Base-by-base conservation (phyloP, 805 yeast species). In the Barnettozyma botsteinii region DNA sequence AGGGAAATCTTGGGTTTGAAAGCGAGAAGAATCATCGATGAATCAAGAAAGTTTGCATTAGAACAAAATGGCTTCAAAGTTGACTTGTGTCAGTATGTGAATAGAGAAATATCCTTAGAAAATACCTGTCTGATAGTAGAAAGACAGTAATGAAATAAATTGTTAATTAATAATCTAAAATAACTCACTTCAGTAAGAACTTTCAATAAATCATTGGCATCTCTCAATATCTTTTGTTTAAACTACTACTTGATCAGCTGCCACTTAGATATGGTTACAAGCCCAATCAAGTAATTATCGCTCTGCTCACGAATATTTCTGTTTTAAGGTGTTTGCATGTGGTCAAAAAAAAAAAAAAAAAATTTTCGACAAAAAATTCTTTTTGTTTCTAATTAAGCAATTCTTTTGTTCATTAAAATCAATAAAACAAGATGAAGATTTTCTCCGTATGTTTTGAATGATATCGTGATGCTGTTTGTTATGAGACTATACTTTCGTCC, bases 11-110 rank as follows among this genome's bases (percentile, higher is more conserved):
- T 83, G 25, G 97, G 97, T 0, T 60, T 75, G 18, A 64, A 66
- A 48, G 89, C 89, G 4, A 69, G 96, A 49, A 61, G 88, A 34
- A 57, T 86, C 12, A 68, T 88, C 3, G 97, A 88, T 53, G 81
- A 81, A 46, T 79, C 88, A 15, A 66, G 97, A 43, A 66, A 67
- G 2, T 52, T 55, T 42, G 79, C 82, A 0, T 50, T 85, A 49
- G 47, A 43, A 22, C 41, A 52, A 12, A 39, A 50, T 0, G 73
- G 71, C 0, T 75, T 61, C 49, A 46, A 64, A 2, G 78, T 70
- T 1, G 64, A 70, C 21, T 55, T 87, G 42, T 70, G 81, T 35
- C 69, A 68, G 42, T 88, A 88, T 54, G 81, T 78, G 4, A 67
- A 67, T 0, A 54, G 59, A 11, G 73, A 68, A 2, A 65, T 79